A percentile compares a stretch with the other conserved stretches of the same genome.
Conservation (phyloP, 192 early-diverging fungal genomes). For the Backusella parvicylindrica region DNA sequence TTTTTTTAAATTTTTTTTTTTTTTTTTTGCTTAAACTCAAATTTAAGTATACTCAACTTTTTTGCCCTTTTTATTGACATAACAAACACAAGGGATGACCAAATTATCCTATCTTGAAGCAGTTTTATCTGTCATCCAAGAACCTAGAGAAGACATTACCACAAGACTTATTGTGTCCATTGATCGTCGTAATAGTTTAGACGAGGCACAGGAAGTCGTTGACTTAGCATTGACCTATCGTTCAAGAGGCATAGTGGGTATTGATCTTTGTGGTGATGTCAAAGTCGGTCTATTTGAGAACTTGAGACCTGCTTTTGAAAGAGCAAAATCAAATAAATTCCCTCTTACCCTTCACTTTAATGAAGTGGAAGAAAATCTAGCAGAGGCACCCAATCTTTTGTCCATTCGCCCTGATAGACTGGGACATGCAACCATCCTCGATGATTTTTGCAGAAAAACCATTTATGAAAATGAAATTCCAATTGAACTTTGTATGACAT, state of each 20-base stretch:
- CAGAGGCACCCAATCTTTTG: constrained; percentile 40
- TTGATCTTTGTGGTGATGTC: constrained; percentile 62
- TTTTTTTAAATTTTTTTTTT: not conserved
- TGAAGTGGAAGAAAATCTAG: constrained; percentile 44
- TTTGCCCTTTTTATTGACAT: not conserved
- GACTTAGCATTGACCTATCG: constrained; percentile 44
- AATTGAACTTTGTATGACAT: constrained; percentile 63
- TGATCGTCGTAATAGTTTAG: constrained; percentile 46
- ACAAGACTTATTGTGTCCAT: constrained; percentile 50
- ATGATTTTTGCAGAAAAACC: constrained; percentile 18
- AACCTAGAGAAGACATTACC: constrained; percentile 27
- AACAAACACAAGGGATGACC: constrained; percentile 38
- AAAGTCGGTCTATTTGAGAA: constrained; percentile 36
- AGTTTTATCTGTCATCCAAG: constrained; percentile 23
- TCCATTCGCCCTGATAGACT: constrained; percentile 45
- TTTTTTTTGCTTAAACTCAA: not conserved
- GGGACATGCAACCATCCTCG: constrained; percentile 55
- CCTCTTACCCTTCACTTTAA: constrained; percentile 53
- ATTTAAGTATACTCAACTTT: not conserved
- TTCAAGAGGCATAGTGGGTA: constrained; percentile 43
- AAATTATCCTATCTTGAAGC: constrained; percentile 45
- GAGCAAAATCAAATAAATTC: constrained; percentile 43
- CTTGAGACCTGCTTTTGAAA: constrained; percentile 44
- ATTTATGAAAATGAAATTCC: constrained; percentile 39
- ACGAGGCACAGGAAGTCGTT: constrained; percentile 46